phyloP scores from a whole-genome alignment of 208 protist species.

The Strigomonas culicis region DNA sequence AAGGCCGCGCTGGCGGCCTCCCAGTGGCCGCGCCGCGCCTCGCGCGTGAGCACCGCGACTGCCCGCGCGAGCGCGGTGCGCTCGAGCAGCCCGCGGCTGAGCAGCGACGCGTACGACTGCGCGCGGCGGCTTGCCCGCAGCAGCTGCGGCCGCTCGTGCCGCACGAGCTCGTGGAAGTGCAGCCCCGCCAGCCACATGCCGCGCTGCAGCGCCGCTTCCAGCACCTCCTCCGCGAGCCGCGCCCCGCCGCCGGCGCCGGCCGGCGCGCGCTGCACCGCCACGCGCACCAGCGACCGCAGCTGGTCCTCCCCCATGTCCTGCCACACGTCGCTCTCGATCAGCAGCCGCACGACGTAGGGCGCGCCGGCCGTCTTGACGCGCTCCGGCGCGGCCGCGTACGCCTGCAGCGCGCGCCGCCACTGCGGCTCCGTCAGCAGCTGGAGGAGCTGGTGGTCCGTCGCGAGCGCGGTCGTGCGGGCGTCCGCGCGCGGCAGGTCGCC shows the following conservation, averaged over 20 bases:
- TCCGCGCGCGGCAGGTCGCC: neutral
- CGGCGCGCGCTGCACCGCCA: slow-evolving; percentile 30
- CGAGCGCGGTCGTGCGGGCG: neutral
- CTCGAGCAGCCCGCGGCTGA: slow-evolving; percentile 45
- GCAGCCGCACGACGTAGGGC: slow-evolving; percentile 51
- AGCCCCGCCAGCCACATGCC: slow-evolving; percentile 65
- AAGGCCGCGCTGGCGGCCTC: slow-evolving; percentile 39
- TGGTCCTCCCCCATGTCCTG: slow-evolving; percentile 22
- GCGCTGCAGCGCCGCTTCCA: slow-evolving; percentile 32
- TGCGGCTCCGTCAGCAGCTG: slow-evolving; percentile 40
- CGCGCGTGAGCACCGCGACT: slow-evolving; percentile 34
- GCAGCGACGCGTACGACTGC: slow-evolving; percentile 36
- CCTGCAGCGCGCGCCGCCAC: slow-evolving; percentile 43
- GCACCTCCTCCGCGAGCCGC: slow-evolving; percentile 38
- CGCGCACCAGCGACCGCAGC: slow-evolving; percentile 35
- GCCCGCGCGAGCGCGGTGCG: slow-evolving; percentile 34
- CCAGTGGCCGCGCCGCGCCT: slow-evolving; percentile 42
- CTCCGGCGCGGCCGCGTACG: slow-evolving; percentile 21
- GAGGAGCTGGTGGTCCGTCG: slow-evolving; percentile 33
- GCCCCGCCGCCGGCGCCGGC: slow-evolving; percentile 11
- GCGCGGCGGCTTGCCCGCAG: slow-evolving; percentile 29
- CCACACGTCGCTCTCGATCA: slow-evolving; percentile 53
- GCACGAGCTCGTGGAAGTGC: slow-evolving; percentile 49
- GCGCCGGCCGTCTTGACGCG: slow-evolving; percentile 45
- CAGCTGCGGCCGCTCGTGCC: slow-evolving; percentile 43